These are phyloP conservation scores for Carpinus fangiana DNA, from an alignment of 306 rosid species.

Conservation along the genomic window DNA sequence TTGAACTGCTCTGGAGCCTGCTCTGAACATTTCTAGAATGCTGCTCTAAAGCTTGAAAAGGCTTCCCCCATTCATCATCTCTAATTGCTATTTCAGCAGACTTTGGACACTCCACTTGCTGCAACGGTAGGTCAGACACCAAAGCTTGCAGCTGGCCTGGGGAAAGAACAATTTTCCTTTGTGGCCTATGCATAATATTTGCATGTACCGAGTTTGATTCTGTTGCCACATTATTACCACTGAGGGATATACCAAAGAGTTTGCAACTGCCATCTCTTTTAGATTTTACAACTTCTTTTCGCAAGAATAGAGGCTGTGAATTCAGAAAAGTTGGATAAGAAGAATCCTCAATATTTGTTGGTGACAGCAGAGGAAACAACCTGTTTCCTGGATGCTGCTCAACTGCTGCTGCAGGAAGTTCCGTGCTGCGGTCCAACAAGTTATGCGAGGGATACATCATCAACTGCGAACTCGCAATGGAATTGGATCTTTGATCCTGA, in stretches of 20 bases:
- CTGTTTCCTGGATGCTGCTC: slow-evolving; percentile 42
- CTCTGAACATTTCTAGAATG: slow-evolving; percentile 28
- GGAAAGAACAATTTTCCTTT: background rate
- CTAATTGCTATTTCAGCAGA: slow-evolving; percentile 27
- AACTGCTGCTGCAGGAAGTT: slow-evolving; percentile 24
- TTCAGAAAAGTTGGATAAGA: slow-evolving; percentile 22
- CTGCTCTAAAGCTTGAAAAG: slow-evolving; percentile 23
- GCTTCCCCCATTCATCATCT: slow-evolving; percentile 28
- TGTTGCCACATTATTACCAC: slow-evolving; percentile 19
- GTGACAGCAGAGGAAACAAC: slow-evolving; percentile 45
- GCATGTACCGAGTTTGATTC: slow-evolving; percentile 23
- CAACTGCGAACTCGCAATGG: no score
- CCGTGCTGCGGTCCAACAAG: background rate
- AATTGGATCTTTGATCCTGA: slow-evolving; percentile 10
- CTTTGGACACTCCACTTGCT: slow-evolving; percentile 28
- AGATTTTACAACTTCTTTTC: slow-evolving; percentile 39
- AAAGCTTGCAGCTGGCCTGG: slow-evolving; percentile 18
- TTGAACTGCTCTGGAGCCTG: slow-evolving; percentile 37
- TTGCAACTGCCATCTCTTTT: slow-evolving; percentile 45
- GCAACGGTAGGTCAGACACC: slow-evolving; percentile 37
- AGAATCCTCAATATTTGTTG: slow-evolving; percentile 32
- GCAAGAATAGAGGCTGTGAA: slow-evolving; percentile 20
- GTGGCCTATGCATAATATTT: slow-evolving; percentile 22
- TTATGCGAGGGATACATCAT: background rate
- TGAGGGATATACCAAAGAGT: slow-evolving; percentile 55